phyloP scores from a whole-genome alignment of 345 rosid genomes.

The Turritis glabra region DNA sequence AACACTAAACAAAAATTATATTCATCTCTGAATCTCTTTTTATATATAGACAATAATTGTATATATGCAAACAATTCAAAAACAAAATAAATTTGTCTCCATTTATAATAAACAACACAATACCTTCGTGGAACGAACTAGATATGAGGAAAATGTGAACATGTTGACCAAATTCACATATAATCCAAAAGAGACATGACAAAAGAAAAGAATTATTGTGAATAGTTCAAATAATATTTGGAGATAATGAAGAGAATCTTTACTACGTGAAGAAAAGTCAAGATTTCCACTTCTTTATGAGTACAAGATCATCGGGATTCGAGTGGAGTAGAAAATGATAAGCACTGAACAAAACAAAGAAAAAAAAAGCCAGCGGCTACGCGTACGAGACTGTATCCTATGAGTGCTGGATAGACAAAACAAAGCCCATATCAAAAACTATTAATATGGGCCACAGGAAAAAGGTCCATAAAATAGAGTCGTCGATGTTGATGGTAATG shows the following conservation, averaged over 20 bases:
- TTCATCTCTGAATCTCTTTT: too few relatives aligned
- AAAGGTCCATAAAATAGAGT: background rate
- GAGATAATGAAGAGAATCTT: constrained; percentile 8
- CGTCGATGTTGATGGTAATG: background rate
- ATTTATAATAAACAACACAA: background rate
- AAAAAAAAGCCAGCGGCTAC: background rate
- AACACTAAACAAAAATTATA: too few relatives aligned
- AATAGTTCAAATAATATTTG: background rate
- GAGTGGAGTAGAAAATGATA: constrained; percentile 2
- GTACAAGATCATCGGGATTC: constrained; percentile 4
- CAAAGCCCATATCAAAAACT: constrained; percentile 7
- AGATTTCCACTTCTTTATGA: background rate
- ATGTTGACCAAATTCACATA: constrained; percentile 8
- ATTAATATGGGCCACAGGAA: background rate
- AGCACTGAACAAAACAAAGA: background rate
- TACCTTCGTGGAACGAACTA: background rate
- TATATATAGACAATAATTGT: background rate
- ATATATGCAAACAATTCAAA: background rate
- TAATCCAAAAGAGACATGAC: background rate
- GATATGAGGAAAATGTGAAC: constrained; percentile 22
- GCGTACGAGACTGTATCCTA: too few relatives aligned
- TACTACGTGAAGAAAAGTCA: constrained; percentile 10
- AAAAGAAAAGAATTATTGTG: background rate
- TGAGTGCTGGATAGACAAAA: background rate
- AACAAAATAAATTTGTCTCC: background rate